Percentiles rank a stretch among this genome's conserved stretches.
These are phyloP conservation scores for Solanum habrochaites DNA, from an alignment of 257 asterid species.

Conservation along the genomic window DNA sequence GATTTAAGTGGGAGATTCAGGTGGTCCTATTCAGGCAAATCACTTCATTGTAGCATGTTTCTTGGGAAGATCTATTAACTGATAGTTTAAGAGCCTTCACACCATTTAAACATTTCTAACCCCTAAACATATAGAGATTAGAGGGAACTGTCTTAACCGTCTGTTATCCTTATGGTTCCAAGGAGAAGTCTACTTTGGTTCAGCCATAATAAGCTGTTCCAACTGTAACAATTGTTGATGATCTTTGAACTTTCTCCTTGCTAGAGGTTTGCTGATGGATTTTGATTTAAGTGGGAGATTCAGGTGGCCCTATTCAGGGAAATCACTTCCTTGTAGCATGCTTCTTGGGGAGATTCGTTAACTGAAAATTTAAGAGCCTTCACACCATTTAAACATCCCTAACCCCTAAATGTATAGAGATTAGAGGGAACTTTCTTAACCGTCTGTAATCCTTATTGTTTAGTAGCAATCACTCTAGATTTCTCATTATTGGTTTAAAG, in stretches of 20 bases:
- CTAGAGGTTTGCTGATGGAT: conserved; percentile 26
- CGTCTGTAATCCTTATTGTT: conserved; percentile 20
- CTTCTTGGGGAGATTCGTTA: conserved; percentile 35
- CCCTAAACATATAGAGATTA: neutral
- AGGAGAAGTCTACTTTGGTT: conserved; percentile 31
- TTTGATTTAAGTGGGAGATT: conserved; percentile 34
- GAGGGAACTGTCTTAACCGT: conserved; percentile 16
- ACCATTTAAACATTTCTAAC: conserved; percentile 18
- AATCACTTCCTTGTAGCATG: conserved; percentile 16
- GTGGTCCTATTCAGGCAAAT: neutral
- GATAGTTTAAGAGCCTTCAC: conserved; percentile 24
- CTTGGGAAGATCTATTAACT: conserved; percentile 33
- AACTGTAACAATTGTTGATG: conserved; percentile 19
- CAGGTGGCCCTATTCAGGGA: conserved; percentile 3
- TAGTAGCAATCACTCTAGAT: conserved; percentile 27
- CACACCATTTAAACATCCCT: conserved; percentile 22
- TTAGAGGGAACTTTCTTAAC: conserved; percentile 11
- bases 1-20: conserved; percentile 33
- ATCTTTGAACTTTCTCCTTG: conserved; percentile 21
- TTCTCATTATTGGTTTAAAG: conserved; percentile 25
- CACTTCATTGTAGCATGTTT: conserved; percentile 17
- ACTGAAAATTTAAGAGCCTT: conserved; percentile 21
- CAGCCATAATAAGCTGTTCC: conserved; percentile 23
- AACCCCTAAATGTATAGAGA: conserved; percentile 5
- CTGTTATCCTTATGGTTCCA: conserved; percentile 25